phyloP scores from a whole-genome alignment of 2,329 filamentous ascomycete species.

The Colletotrichum sansevieriae region DNA sequence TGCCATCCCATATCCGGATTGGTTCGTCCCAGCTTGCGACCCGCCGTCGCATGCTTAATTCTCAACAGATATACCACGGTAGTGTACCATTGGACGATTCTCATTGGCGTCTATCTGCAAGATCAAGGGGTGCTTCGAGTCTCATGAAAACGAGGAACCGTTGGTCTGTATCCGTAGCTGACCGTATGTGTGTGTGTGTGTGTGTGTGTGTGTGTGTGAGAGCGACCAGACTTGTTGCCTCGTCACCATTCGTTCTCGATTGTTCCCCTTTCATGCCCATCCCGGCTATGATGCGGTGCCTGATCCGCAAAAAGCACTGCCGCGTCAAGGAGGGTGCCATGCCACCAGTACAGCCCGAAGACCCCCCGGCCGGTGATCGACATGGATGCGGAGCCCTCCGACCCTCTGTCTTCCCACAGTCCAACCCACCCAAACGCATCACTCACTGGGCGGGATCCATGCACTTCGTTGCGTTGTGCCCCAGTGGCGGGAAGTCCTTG shows the following conservation, averaged over 20 bases:
- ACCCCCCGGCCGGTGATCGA: conserved; percentile 8
- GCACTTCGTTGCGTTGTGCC: too few relatives aligned
- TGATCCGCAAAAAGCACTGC: conserved; percentile 29
- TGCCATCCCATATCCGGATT: conserved; percentile 19
- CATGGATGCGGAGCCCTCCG: conserved; percentile 13
- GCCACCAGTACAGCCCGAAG: neutral
- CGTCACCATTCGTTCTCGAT: conserved; percentile 31
- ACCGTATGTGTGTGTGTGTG: neutral
- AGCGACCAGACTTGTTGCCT: conserved; percentile 11
- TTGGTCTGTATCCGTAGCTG: conserved; percentile 1
- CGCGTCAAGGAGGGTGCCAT: conserved; percentile 22
- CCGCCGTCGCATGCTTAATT: conserved; percentile 32
- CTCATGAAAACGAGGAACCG: neutral
- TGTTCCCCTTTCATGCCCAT: neutral
- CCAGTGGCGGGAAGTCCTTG: neutral
- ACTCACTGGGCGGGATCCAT: neutral
- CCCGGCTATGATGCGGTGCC: neutral
- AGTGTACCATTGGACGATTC: neutral
- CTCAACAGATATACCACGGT: conserved; percentile 3
- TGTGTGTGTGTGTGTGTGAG: too few relatives aligned
- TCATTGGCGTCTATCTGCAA: conserved; percentile 1
- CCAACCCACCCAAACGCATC: conserved; percentile 12
- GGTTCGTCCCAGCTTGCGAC: conserved; percentile 11
- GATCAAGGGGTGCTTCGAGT: conserved; percentile 10
- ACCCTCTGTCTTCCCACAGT: conserved; percentile 5